Base-by-base conservation (phyloP, 1,284 basidiomycete species). In the Amylostereum areolatum region DNA sequence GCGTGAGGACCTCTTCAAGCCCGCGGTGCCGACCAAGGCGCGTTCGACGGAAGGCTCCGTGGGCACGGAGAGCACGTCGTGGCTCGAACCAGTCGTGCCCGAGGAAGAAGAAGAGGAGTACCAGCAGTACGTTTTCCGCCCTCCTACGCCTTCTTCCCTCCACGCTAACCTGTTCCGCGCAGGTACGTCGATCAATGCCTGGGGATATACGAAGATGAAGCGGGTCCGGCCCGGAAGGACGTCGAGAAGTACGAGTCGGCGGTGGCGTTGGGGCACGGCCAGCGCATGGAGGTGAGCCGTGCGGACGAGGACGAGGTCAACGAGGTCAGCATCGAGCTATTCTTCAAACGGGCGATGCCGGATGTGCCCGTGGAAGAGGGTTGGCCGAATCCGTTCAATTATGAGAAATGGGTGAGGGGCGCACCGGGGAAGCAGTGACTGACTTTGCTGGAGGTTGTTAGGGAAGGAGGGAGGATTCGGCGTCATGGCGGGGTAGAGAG, bases 41-140 rank as follows among this genome's bases (percentile, higher is more conserved):
- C 18, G 18, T 18, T 18, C 18, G 18, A 18, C 18, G 18, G 18
- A 18, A 18, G 18, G 78, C 48, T 78, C 83, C 1, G 85, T 89
- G 2, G 83, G 83, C 53, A 68, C 65, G 0, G 70, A 93, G 28
- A 85, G 87, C 2, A 66, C 63, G 33, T 72, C 80, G 8, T 69
- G 85, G 5, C 72, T 94, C 18, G 64, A 84, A 49, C 91, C 92
- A 1, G 69, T 70, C 3, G 82, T 88, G 8, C 77, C 79, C 2
- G 73, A 77, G 28, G 72, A 77, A 35, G 88, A 92, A 62, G 73
- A 81, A 51, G 67, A 73, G 2, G 92, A 96, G 61, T 97, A 97
- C 66, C 81, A 86, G 57, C 85, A 85, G 83, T 87, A 53, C 34
- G 73, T 68, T 5, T 47, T 32, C 44, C 44, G 31, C 34, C 39